These are phyloP conservation scores for Petrea volubilis DNA, from an alignment of 257 asterid species.

Conservation along the genomic window DNA sequence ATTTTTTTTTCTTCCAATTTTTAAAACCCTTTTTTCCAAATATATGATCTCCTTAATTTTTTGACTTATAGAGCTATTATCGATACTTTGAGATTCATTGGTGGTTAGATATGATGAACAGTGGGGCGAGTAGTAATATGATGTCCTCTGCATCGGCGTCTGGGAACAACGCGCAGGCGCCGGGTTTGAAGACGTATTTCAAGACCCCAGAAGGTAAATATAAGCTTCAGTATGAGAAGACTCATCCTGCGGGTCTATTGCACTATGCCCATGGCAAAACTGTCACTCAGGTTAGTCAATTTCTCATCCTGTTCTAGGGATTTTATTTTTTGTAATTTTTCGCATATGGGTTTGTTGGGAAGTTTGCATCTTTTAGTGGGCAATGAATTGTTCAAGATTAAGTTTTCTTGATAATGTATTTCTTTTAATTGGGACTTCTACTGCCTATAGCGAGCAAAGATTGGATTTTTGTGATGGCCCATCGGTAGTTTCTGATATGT, in stretches of 20 bases:
- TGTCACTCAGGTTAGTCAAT: conserved; percentile 76
- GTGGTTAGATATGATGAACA: conserved; percentile 45
- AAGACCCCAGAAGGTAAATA: conserved; percentile 97
- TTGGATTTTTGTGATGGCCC: conserved; percentile 17
- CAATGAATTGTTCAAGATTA: conserved; percentile 13
- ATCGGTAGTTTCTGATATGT: conserved; percentile 6
- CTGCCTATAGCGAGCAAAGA: background rate
- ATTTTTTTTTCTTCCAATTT: background rate
- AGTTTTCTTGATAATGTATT: background rate
- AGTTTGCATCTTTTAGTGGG: background rate
- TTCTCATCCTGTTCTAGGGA: conserved; percentile 20
- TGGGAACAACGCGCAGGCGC: conserved; percentile 67
- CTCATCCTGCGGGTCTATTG: conserved; percentile 89
- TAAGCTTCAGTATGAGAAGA: conserved; percentile 96
- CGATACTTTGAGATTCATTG: conserved; percentile 23
- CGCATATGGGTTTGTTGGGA: conserved; percentile 13
- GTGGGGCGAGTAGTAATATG: conserved; percentile 50
- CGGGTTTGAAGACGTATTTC: conserved; percentile 93
- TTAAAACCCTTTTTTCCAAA: conserved; percentile 4
- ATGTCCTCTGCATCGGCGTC: conserved; percentile 71
- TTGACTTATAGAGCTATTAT: conserved; percentile 7
- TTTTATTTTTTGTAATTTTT: background rate
- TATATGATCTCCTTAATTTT: conserved; percentile 31
- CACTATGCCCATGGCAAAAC: conserved; percentile 97
- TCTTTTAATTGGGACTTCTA: conserved; percentile 3